These are phyloP conservation scores for Entophlyctis helioformis DNA, from an alignment of 192 early-diverging fungal species.

Conservation along the genomic window DNA sequence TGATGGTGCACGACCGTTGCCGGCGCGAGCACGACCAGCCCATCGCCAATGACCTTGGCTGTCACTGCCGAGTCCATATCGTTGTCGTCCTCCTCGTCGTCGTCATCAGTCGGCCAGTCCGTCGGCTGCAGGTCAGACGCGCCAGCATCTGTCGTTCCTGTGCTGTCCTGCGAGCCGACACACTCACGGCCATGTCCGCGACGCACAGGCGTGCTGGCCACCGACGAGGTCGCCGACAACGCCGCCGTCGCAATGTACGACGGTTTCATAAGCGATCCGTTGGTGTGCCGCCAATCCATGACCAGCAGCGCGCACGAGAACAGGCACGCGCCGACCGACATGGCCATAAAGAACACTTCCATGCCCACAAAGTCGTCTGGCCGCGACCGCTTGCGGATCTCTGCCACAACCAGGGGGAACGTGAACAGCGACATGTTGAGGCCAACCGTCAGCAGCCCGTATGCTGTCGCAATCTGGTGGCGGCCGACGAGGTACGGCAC, in stretches of 20 bases:
- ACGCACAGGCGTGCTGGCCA: neutral
- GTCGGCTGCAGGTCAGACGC: conserved; percentile 1
- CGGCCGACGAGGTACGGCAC: conserved; percentile 45
- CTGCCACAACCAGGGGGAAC: conserved; percentile 50
- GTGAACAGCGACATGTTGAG: conserved; percentile 43
- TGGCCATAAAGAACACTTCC: conserved; percentile 13
- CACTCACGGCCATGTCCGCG: neutral
- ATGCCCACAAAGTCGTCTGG: conserved; percentile 8
- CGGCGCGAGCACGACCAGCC: conserved; percentile 18
- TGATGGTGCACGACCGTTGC: conserved; percentile 23
- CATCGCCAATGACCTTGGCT: conserved; percentile 21
- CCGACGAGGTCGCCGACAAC: neutral
- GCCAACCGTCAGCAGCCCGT: conserved; percentile 46
- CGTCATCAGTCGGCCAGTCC: neutral
- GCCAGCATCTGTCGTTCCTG: neutral
- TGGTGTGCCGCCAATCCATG: conserved; percentile 5
- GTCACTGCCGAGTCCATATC: conserved; percentile 1
- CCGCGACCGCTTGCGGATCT: conserved; percentile 23
- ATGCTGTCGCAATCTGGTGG: conserved; percentile 56
- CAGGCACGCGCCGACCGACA: conserved; percentile 8
- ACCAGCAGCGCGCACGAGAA: conserved; percentile 5
- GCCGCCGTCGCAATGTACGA: neutral
- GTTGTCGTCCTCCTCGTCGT: conserved; percentile 5
- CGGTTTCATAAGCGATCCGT: conserved; percentile 10
- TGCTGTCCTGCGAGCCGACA: neutral